Percentiles rank a stretch among this genome's conserved stretches.
These are phyloP conservation scores for Pythium guiyangense DNA, from an alignment of 352 stramenopile species.

Conservation along the genomic window DNA sequence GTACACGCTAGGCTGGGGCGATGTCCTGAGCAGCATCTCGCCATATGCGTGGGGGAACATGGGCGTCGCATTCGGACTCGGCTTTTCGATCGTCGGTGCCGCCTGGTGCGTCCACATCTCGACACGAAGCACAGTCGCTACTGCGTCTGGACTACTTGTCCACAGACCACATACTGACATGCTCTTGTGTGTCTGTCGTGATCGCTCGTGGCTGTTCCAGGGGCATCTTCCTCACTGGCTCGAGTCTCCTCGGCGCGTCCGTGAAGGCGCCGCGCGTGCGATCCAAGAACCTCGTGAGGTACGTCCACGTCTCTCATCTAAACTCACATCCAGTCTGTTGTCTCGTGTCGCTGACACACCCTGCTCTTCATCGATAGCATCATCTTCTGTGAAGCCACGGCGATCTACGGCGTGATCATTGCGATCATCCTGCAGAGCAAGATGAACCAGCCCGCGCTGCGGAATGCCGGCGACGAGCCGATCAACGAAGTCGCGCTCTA, in stretches of 20 bases:
- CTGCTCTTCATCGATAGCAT: constrained; percentile 61
- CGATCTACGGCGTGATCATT: constrained; percentile 99
- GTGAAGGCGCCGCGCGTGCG: constrained; percentile 98
- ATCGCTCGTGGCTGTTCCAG: constrained; percentile 20
- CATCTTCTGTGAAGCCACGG: constrained; percentile 99
- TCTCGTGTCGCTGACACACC: not conserved
- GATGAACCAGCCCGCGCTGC: constrained; percentile 77
- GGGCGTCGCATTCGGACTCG: constrained; percentile 95
- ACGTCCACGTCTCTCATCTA: not conserved
- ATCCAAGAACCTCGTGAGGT: constrained; percentile 98
- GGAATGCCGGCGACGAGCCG: constrained; percentile 50
- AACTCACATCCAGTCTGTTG: not conserved
- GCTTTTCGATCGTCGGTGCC: constrained; percentile 96
- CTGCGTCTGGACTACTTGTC: not conserved
- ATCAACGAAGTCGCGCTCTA: constrained; percentile 83
- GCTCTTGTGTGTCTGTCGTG: not conserved
- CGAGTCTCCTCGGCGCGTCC: constrained; percentile 95
- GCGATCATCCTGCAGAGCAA: constrained; percentile 99
- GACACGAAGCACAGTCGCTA: not conserved
- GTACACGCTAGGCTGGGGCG: constrained; percentile 66
- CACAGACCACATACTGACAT: not conserved
- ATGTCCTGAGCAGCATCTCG: constrained; percentile 98
- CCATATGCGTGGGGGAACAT: constrained; percentile 98
- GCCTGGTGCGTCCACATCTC: constrained; percentile 69
- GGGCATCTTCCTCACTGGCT: constrained; percentile 93